phyloP scores from a whole-genome alignment of 2,329 filamentous ascomycete genomes.

The Parastagonospora avenae region DNA sequence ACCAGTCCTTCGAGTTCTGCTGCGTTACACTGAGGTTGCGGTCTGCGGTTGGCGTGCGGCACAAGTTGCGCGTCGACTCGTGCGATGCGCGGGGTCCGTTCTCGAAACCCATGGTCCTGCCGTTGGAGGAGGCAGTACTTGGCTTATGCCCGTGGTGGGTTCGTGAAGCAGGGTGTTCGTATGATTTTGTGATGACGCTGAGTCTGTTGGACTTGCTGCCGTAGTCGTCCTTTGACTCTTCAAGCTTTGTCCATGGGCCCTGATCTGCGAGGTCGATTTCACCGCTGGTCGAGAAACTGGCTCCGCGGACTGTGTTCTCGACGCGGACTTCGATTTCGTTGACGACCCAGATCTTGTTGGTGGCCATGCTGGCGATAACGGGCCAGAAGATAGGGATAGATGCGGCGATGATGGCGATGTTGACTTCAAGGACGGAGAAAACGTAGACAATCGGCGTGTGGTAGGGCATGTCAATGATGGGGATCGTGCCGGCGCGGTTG shows the following conservation, averaged over 20 bases:
- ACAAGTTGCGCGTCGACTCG: conserved; percentile 34
- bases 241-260: conserved; percentile 10
- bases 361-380: conserved; percentile 33
- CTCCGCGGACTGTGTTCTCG: conserved; percentile 19
- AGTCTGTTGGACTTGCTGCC: conserved; percentile 12
- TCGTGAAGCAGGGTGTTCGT: conserved; percentile 8
- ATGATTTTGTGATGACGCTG: conserved; percentile 16
- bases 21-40: conserved; percentile 1
- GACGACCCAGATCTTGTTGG: conserved; percentile 46
- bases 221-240: conserved; percentile 12
- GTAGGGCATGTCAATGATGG: conserved; percentile 38
- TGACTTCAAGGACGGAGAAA: conserved; percentile 45
- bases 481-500: conserved; percentile 38
- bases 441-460: conserved; percentile 38
- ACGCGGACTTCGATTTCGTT: conserved; percentile 46
- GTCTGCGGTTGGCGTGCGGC: conserved; percentile 8
- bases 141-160: conserved; percentile 13
- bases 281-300: conserved; percentile 14
- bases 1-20: conserved; percentile 25
- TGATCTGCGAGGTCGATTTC: conserved; percentile 25
- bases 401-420: conserved; percentile 45
- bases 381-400: conserved; percentile 49
- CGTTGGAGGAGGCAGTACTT: conserved; percentile 17
- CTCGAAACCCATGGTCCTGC: conserved; percentile 12
- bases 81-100: conserved; percentile 25